Conservation (phyloP, 2,329 filamentous ascomycete species). For the Didymella keratinophila region DNA sequence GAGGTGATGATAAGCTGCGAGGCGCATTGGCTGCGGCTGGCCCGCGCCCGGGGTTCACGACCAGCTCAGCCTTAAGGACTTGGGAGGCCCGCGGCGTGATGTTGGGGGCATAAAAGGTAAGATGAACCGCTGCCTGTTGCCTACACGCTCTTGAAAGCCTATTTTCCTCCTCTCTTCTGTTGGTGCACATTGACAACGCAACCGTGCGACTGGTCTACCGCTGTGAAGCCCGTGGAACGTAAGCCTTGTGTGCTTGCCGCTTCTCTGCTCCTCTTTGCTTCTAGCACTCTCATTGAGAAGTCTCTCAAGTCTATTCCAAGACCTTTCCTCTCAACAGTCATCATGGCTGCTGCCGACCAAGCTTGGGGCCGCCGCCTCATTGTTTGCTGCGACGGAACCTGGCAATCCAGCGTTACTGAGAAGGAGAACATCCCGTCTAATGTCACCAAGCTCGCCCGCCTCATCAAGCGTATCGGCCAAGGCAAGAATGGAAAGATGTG, state of each 20-base stretch:
- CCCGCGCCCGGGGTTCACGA: conserved; percentile 1
- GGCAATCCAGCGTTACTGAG: conserved; percentile 44
- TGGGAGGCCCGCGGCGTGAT: conserved; percentile 7
- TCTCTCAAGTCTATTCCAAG: no score
- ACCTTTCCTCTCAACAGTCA: background rate
- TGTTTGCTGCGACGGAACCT: conserved; percentile 50
- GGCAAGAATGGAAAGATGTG: conserved; percentile 37
- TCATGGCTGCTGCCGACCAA: conserved; percentile 19
- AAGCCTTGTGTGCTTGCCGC: background rate
- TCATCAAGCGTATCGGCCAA: conserved; percentile 23
- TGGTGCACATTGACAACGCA: background rate
- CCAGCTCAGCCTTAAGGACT: conserved; percentile 13
- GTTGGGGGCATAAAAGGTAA: conserved; percentile 10
- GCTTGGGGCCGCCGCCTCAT: conserved; percentile 46
- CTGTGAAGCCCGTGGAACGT: background rate
- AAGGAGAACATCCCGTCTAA: conserved; percentile 48
- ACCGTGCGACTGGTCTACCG: conserved; percentile 2
- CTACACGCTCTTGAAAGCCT: background rate
- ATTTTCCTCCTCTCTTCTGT: background rate
- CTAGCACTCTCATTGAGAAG: no score
- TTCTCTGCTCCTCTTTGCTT: no score
- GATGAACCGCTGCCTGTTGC: conserved; percentile 3
- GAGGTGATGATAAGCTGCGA: conserved; percentile 2
- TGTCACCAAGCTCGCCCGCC: conserved; percentile 39
- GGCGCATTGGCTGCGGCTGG: conserved; percentile 8